phyloP scores from a whole-genome alignment of 495 filamentous ascomycete species.

The Trichocladium uniseriatum region DNA sequence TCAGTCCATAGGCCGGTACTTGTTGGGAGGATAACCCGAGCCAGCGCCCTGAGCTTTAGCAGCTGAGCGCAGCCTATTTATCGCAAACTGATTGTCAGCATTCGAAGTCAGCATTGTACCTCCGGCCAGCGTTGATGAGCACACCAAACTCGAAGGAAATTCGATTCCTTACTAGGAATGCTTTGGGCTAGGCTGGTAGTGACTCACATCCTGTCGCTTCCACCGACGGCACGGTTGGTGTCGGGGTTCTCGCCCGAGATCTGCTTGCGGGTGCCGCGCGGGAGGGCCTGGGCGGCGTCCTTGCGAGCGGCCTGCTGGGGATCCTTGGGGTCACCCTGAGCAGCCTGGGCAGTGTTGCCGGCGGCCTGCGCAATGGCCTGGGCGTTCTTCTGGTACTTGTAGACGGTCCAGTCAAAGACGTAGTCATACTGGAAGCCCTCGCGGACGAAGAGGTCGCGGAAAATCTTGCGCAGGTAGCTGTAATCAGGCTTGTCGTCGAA shows the following conservation, averaged over 20 bases:
- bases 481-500: conserved; percentile 99
- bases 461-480: conserved; percentile 99
- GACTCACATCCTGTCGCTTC: conserved; percentile 99
- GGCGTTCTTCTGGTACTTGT: conserved; percentile 99
- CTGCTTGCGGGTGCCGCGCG: conserved; percentile 75
- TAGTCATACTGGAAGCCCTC: conserved; percentile 99
- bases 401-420: conserved; percentile 99
- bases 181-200: conserved; percentile 50
- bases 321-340: conserved; percentile 46
- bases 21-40: conserved; percentile 50
- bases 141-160: conserved; percentile 80
- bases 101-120: conserved; percentile 59
- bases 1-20: conserved; percentile 64
- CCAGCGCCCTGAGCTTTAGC: conserved; percentile 73
- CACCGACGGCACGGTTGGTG: conserved; percentile 78
- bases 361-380: conserved; percentile 46
- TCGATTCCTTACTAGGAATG: conserved; percentile 92
- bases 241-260: conserved; percentile 71
- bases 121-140: conserved; percentile 70
- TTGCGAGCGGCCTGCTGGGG: conserved; percentile 51
- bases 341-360: conserved; percentile 43
- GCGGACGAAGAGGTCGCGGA: conserved; percentile 98
- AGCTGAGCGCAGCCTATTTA: conserved; percentile 92
- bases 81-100: conserved; percentile 79
- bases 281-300: conserved; percentile 47